Conservation (phyloP, 768 basidiomycete genomes). For the Dacryopinax primogenitus region DNA sequence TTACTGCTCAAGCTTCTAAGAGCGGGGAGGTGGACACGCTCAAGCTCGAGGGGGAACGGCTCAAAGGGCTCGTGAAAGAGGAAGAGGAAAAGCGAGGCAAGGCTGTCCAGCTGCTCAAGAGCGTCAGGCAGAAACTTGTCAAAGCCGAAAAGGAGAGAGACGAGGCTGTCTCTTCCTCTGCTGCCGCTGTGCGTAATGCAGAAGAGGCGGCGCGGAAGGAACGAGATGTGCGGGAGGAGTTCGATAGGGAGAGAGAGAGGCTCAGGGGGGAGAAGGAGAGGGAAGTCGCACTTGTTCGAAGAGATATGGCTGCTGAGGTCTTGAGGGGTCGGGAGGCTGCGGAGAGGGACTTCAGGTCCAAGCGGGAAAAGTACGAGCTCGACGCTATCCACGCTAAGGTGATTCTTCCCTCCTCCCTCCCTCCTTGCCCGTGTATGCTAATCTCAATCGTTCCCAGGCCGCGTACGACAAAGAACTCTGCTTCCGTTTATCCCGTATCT, state of each 20-base stretch:
- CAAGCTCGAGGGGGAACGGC: conserved; percentile 48
- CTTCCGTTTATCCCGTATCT: conserved; percentile 47
- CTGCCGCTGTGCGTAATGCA: conserved; percentile 40
- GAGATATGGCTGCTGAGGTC: conserved; percentile 45
- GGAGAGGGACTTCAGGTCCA: conserved; percentile 57
- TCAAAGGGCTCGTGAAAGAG: conserved; percentile 59
- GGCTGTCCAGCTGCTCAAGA: conserved; percentile 82
- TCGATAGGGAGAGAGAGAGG: conserved; percentile 28
- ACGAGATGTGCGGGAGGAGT: conserved; percentile 29
- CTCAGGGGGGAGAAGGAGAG: conserved; percentile 39
- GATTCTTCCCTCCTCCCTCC: conserved; percentile 15
- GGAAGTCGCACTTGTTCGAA: conserved; percentile 62
- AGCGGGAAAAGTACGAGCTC: conserved; percentile 62
- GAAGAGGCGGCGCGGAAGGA: conserved; percentile 44
- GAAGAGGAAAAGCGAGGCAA: conserved; percentile 97
- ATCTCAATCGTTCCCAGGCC: conserved; percentile 34
- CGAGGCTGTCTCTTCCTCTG: conserved; percentile 51
- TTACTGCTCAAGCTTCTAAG: conserved; percentile 36
- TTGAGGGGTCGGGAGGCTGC: too few relatives aligned
- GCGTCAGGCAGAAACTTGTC: conserved; percentile 91
- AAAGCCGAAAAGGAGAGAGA: conserved; percentile 92
- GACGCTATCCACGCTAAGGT: conserved; percentile 68
- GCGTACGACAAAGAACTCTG: conserved; percentile 55
- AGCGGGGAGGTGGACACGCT: conserved; percentile 42
- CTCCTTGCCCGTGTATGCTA: not conserved